Conservation (phyloP, 192 early-diverging fungal genomes). For the Backusella mclennaniae region DNA sequence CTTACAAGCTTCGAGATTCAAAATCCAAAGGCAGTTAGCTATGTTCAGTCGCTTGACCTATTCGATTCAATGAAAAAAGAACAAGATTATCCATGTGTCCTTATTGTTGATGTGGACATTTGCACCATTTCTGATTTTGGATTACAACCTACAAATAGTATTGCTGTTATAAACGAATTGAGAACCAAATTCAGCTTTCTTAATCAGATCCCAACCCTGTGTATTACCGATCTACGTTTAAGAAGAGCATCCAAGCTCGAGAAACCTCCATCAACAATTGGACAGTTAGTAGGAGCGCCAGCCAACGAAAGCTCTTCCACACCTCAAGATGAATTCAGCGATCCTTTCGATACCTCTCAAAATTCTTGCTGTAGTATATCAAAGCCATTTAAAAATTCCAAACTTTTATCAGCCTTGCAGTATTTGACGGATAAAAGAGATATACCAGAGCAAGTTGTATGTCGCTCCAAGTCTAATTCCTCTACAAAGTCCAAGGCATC, state of each 20-base stretch:
- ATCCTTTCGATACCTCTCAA: slow-evolving; percentile 5
- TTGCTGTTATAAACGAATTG: neutral
- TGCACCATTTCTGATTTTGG: neutral
- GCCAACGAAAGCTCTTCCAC: neutral
- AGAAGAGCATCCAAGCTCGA: neutral
- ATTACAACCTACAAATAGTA: neutral
- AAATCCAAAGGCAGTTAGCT: neutral
- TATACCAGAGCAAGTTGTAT: neutral
- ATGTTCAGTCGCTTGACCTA: neutral
- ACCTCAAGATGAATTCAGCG: neutral
- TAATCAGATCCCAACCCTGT: neutral
- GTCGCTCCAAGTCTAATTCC: neutral
- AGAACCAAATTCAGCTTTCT: neutral
- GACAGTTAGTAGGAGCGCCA: neutral
- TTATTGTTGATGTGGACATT: slow-evolving; percentile 19
- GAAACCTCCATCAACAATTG: neutral
- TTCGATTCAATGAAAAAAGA: neutral
- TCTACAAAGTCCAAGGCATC: neutral
- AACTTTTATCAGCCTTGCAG: slow-evolving; percentile 3
- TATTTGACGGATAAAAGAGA: neutral
- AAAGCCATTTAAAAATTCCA: slow-evolving; percentile 29
- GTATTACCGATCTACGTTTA: neutral
- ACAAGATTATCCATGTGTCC: neutral
- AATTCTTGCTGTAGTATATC: neutral
- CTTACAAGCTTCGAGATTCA: slow-evolving; percentile 6